Conservation (phyloP, 1,139 yeast species). For the Geotrichum reessii region DNA sequence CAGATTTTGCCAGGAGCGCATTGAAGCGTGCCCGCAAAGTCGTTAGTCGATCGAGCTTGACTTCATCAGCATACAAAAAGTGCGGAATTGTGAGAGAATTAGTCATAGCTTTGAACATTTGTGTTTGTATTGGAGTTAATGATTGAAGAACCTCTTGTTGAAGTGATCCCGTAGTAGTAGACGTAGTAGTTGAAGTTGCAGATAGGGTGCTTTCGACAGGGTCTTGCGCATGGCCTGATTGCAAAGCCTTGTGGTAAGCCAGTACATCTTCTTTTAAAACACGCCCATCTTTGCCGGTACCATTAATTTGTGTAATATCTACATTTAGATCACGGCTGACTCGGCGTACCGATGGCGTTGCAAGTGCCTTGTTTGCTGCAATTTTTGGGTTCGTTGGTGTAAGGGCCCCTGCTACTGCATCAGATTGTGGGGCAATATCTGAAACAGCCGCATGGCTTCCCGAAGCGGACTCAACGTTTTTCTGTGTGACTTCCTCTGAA, state of each 20-base stretch:
- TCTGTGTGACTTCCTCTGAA: constrained; percentile 1
- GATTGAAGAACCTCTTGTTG: constrained; percentile 22
- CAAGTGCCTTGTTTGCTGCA: constrained; percentile 23
- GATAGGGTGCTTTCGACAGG: constrained; percentile 4
- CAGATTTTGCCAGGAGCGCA: constrained; percentile 13
- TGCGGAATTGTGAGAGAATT: constrained; percentile 35
- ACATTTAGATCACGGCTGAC: constrained; percentile 31
- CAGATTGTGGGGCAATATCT: neutral
- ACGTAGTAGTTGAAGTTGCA: constrained; percentile 11
- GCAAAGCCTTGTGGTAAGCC: constrained; percentile 13
- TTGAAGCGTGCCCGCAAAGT: constrained; percentile 28
- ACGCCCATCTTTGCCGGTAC: constrained; percentile 36
- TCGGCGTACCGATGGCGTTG: constrained; percentile 37
- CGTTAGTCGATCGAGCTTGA: constrained; percentile 29
- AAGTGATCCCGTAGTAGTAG: constrained; percentile 5
- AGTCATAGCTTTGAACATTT: constrained; percentile 37
- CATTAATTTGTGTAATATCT: constrained; percentile 27
- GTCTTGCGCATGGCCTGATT: constrained; percentile 8
- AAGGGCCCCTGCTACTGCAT: too few relatives aligned
- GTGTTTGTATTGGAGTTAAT: constrained; percentile 32
- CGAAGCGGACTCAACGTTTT: constrained; percentile 2
- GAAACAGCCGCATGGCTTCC: neutral
- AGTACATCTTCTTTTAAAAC: constrained; percentile 36
- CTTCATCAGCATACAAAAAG: constrained; percentile 35
- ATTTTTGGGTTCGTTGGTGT: neutral